Evolutionary conservation across 306 rosid genomes (phyloP).

Genomic region (Glycine latifolia): DNA sequence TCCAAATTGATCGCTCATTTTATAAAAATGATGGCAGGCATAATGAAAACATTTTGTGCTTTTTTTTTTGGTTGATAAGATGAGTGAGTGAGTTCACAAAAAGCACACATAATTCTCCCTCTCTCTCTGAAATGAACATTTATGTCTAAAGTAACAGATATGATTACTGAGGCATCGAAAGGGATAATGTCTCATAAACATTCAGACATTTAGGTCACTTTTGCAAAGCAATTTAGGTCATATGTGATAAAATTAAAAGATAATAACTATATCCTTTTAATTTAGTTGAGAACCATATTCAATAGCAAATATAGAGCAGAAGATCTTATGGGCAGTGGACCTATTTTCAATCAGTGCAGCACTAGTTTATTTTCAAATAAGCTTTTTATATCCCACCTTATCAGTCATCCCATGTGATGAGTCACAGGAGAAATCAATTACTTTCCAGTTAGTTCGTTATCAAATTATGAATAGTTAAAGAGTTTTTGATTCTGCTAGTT

Average conservation of each 20-base stretch:
- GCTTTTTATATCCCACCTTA: background rate
- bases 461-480: background rate
- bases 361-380: conserved; percentile 30
- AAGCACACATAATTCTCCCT: background rate
- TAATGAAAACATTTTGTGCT: background rate
- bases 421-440: background rate
- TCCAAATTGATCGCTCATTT: conserved; percentile 35
- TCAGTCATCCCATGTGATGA: background rate
- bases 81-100: conserved; percentile 4
- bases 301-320: conserved; percentile 25
- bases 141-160: background rate
- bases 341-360: background rate
- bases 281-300: conserved; percentile 31
- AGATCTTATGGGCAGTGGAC: conserved; percentile 26
- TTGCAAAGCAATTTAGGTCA: conserved; percentile 18
- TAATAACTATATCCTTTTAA: conserved; percentile 30
- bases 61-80: background rate
- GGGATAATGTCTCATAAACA: background rate
- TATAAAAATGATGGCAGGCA: conserved; percentile 22
- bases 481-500: background rate
- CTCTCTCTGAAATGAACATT: conserved; percentile 20
- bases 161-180: conserved; percentile 18
- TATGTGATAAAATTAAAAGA: conserved; percentile 30
- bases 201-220: conserved; percentile 16
- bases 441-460: background rate